Conservation (phyloP, 305 asterid species). For the Lippia alba region DNA sequence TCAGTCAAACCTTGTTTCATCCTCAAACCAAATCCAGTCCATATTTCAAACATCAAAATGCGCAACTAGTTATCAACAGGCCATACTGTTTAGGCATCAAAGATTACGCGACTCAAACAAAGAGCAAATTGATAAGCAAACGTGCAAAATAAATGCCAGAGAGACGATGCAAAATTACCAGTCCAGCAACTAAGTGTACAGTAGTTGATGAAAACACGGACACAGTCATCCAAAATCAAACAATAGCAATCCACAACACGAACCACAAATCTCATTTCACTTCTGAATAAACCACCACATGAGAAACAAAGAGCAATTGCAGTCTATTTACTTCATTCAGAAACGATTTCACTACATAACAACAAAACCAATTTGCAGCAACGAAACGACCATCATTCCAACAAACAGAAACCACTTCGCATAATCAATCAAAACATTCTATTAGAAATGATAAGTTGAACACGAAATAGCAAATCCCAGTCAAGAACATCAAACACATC, state of each 20-base stretch:
- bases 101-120: not conserved
- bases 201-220: not conserved
- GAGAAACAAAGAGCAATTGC: not conserved
- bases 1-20: slow-evolving; percentile 6
- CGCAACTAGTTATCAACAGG: not conserved
- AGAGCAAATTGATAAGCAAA: not conserved
- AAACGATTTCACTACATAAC: slow-evolving; percentile 3
- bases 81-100: too few species aligned
- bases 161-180: not conserved
- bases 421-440: not conserved
- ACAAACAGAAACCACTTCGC: not conserved
- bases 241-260: not conserved
- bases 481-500: not conserved
- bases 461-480: too few species aligned
- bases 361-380: not conserved
- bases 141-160: not conserved
- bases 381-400: not conserved
- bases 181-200: slow-evolving; percentile 9
- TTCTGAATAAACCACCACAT: not conserved
- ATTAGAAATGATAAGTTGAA: too few species aligned
- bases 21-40: not conserved
- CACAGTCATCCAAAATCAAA: not conserved
- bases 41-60: not conserved
- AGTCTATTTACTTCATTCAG: not conserved
- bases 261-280: not conserved